Conservation (phyloP, 495 filamentous ascomycete species). For the Astrothelium subdiscretum region DNA sequence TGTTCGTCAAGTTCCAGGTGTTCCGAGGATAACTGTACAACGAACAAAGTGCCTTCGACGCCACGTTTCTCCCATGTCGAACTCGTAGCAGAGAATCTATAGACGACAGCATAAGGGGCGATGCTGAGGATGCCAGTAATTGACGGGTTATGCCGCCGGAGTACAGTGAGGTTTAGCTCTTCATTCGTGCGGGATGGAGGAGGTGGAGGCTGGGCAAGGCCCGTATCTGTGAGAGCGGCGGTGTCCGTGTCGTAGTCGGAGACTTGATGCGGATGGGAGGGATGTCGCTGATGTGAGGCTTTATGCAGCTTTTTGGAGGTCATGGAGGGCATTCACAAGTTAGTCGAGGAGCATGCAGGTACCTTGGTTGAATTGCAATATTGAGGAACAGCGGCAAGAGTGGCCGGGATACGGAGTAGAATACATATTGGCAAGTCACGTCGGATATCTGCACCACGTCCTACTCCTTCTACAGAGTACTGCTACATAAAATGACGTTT, state of each 20-base stretch:
- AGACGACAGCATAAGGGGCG: slow-evolving; percentile 69
- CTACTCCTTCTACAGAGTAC: no score
- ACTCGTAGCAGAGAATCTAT: slow-evolving; percentile 51
- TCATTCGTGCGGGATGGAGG: slow-evolving; percentile 54
- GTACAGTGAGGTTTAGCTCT: slow-evolving; percentile 69
- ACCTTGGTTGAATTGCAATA: no score
- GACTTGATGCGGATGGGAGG: slow-evolving; percentile 9
- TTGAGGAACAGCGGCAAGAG: no score
- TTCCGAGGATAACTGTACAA: slow-evolving; percentile 44
- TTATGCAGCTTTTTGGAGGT: slow-evolving; percentile 18
- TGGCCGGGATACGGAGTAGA: no score
- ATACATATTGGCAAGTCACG: no score
- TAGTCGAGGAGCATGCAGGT: no score
- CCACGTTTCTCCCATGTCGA: slow-evolving; percentile 65
- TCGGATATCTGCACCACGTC: no score
- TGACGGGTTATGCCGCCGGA: slow-evolving; percentile 60
- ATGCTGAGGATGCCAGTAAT: slow-evolving; percentile 58
- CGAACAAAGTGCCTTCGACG: slow-evolving; percentile 72
- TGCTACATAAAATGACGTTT: no score
- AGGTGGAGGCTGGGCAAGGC: slow-evolving; percentile 19
- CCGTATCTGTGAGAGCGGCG: slow-evolving; percentile 33
- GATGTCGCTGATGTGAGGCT: slow-evolving; percentile 18
- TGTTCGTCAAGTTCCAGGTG: background rate
- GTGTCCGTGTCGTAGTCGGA: slow-evolving; percentile 60
- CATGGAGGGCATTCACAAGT: no score